phyloP scores from a whole-genome alignment of 2,329 filamentous ascomycete species.

The Malbranchea cinnamomea region DNA sequence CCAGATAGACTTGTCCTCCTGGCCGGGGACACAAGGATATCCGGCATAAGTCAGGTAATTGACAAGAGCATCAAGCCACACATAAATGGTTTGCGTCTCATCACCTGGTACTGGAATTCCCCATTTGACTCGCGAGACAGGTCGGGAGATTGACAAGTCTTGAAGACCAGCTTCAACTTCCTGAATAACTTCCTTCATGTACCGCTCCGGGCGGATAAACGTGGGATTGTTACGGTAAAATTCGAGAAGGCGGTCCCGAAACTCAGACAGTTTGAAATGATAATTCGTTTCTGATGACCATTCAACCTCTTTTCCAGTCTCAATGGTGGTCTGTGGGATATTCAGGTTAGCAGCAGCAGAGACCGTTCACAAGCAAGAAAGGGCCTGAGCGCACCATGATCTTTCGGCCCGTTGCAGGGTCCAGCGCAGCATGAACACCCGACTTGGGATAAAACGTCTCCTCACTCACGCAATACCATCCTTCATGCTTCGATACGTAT shows the following conservation, averaged over 20 bases:
- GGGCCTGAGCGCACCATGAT: constrained; percentile 44
- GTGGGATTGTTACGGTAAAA: constrained; percentile 65
- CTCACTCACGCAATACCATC: constrained; percentile 94
- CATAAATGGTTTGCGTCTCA: constrained; percentile 78
- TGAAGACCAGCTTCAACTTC: constrained; percentile 65
- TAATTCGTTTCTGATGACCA: constrained; percentile 92
- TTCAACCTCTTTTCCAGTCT: constrained; percentile 86
- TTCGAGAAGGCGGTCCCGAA: constrained; percentile 60
- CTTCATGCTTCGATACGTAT: constrained; percentile 73
- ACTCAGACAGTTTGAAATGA: constrained; percentile 77
- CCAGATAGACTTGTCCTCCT: constrained; percentile 55
- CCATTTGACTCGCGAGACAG: constrained; percentile 64
- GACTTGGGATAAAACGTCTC: constrained; percentile 86
- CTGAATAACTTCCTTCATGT: constrained; percentile 64
- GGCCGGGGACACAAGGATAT: constrained; percentile 57
- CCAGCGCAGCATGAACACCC: constrained; percentile 56
- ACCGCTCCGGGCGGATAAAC: constrained; percentile 57
- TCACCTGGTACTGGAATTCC: constrained; percentile 82
- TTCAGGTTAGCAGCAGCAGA: constrained; percentile 10
- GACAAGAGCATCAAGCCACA: constrained; percentile 91
- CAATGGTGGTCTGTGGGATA: constrained; percentile 44
- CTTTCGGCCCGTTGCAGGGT: constrained; percentile 67
- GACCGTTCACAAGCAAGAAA: not conserved
- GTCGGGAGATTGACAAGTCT: constrained; percentile 81
- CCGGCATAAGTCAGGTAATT: constrained; percentile 86